These are phyloP conservation scores for Globisporangium yorkense DNA, from an alignment of 352 stramenopile genomes.

Conservation along the genomic window DNA sequence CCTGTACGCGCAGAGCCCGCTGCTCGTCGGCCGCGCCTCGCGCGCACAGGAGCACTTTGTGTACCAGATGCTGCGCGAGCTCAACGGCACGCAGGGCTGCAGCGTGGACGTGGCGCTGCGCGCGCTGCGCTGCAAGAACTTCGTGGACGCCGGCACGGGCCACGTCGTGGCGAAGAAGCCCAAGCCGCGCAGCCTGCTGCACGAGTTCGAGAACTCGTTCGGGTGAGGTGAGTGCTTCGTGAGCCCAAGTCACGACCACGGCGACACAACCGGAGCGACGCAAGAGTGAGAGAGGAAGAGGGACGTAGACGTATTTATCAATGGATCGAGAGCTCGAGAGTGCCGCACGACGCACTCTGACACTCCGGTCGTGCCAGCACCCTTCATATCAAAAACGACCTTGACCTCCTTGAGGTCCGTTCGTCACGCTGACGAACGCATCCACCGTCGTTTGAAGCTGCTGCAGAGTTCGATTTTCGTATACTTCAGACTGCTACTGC, in stretches of 20 bases:
- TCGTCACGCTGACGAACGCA: not conserved
- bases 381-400: not conserved
- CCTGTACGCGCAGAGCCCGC: slow-evolving; percentile 62
- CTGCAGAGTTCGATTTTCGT: not conserved
- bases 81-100: slow-evolving; percentile 44
- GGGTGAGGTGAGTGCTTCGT: slow-evolving; percentile 1
- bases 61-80: slow-evolving; percentile 38
- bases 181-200: slow-evolving; percentile 19
- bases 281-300: too few relatives aligned
- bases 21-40: slow-evolving; percentile 39
- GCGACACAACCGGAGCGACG: not conserved
- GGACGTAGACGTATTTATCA: not conserved
- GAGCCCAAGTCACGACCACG: too few relatives aligned
- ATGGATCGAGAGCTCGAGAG: not conserved
- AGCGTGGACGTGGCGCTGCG: slow-evolving; percentile 53
- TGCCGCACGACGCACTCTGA: too few relatives aligned
- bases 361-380: too few relatives aligned
- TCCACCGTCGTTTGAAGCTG: too few relatives aligned
- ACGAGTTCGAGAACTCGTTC: slow-evolving; percentile 29
- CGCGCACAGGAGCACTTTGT: slow-evolving; percentile 43
- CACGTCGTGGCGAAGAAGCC: slow-evolving; percentile 52
- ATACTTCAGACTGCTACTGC: not conserved
- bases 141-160: slow-evolving; percentile 42
- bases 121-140: slow-evolving; percentile 59
- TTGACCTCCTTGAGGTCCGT: not conserved